Evolutionary conservation across 2,329 filamentous ascomycete genomes (phyloP).

Genomic region (Fusarium odoratissimum): DNA sequence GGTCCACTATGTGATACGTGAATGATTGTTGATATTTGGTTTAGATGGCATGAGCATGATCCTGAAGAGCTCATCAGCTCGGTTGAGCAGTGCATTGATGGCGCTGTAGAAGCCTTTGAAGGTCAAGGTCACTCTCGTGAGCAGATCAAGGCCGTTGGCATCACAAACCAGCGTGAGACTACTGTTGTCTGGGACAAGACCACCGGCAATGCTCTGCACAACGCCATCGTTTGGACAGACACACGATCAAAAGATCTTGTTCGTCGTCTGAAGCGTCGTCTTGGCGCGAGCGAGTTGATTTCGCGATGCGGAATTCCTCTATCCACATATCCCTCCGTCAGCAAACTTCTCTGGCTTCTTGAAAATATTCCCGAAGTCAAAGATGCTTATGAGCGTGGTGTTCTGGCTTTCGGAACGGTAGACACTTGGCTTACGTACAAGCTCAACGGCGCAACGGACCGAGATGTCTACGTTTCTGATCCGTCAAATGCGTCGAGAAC

Average conservation of each 20-base stretch:
- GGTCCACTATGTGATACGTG: too few relatives aligned
- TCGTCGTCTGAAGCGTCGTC: slow-evolving; percentile 74
- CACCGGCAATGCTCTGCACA: slow-evolving; percentile 81
- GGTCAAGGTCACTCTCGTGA: slow-evolving; percentile 72
- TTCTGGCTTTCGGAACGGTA: slow-evolving; percentile 81
- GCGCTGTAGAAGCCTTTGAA: slow-evolving; percentile 75
- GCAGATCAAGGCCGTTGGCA: slow-evolving; percentile 80
- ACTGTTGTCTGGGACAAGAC: slow-evolving; percentile 82
- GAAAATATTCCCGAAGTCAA: slow-evolving; percentile 74
- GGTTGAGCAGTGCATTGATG: slow-evolving; percentile 80
- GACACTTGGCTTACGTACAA: slow-evolving; percentile 86
- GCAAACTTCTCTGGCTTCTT: slow-evolving; percentile 83
- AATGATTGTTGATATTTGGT: neutral
- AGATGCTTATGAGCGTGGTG: slow-evolving; percentile 76
- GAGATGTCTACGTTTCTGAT: slow-evolving; percentile 79
- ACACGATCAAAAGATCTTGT: slow-evolving; percentile 80
- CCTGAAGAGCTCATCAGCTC: slow-evolving; percentile 78
- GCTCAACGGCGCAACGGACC: slow-evolving; percentile 76
- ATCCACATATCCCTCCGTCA: slow-evolving; percentile 83
- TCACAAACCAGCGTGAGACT: slow-evolving; percentile 88
- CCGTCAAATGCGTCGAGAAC: slow-evolving; percentile 83
- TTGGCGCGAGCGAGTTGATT: slow-evolving; percentile 74
- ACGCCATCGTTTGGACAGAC: slow-evolving; percentile 88
- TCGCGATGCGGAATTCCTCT: slow-evolving; percentile 80
- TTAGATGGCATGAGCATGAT: slow-evolving; percentile 87